A percentile compares a stretch with the other conserved stretches of the same genome.
phyloP scores from a whole-genome alignment of 345 rosid species.

The Acer yangbiense region DNA sequence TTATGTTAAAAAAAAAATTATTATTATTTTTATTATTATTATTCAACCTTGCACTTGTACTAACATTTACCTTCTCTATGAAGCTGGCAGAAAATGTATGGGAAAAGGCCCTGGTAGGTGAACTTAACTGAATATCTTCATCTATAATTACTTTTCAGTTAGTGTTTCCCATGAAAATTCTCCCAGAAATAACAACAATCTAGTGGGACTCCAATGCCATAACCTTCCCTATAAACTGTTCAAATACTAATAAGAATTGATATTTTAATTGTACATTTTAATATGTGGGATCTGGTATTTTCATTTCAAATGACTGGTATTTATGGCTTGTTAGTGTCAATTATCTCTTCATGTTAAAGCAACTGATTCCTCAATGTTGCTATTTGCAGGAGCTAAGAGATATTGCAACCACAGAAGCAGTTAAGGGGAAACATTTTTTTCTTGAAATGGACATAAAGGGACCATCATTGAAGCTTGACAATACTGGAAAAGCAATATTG shows the following conservation, averaged over 20 bases:
- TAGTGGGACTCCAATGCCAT: not conserved
- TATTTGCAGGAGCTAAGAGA: conserved; percentile 73
- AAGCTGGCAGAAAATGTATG: conserved; percentile 81
- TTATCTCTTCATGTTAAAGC: conserved; percentile 9
- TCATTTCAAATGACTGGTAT: conserved; percentile 16
- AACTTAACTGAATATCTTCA: conserved; percentile 3
- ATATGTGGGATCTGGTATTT: not conserved
- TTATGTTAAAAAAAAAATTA: not conserved
- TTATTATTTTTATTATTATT: conserved; percentile 1
- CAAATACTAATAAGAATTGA: conserved; percentile 3
- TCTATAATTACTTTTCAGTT: not conserved
- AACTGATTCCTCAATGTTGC: conserved; percentile 2
- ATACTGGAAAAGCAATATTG: conserved; percentile 86
- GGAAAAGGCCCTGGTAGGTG: conserved; percentile 90
- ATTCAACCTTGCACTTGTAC: conserved; percentile 18
- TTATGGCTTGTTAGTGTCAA: not conserved
- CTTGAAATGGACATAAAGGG: conserved; percentile 89
- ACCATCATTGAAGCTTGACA: conserved; percentile 83
- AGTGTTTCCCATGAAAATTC: not conserved
- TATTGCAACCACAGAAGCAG: conserved; percentile 58
- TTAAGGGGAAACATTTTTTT: conserved; percentile 81
- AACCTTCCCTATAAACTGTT: not conserved
- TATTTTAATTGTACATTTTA: not conserved
- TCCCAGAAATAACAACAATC: not conserved
- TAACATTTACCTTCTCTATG: conserved; percentile 20